Conservation (phyloP, 306 rosid species). For the Fragaria nilgerrensis region DNA sequence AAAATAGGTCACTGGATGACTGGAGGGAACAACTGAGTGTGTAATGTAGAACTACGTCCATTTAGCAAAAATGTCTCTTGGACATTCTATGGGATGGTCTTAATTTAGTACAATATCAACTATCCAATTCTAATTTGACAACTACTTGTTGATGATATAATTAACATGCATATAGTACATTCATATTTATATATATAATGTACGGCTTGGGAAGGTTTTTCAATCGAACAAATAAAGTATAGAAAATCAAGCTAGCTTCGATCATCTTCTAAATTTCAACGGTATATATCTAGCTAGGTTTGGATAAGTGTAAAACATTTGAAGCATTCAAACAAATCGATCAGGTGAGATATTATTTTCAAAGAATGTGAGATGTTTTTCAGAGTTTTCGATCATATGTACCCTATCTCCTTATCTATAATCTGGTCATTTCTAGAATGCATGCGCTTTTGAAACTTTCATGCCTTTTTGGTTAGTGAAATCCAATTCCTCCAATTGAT, state of each 20-base stretch:
- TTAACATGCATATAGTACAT: neutral
- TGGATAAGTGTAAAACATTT: conserved; percentile 9
- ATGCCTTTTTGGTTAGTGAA: neutral
- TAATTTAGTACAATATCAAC: neutral
- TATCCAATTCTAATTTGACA: neutral
- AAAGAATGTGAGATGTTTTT: neutral
- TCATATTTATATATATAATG: neutral
- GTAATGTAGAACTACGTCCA: neutral
- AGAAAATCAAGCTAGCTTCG: neutral
- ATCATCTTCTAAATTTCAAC: neutral
- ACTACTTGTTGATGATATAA: neutral
- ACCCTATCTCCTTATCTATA: neutral
- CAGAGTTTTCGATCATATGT: neutral
- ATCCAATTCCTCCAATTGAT: neutral
- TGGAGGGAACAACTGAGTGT: neutral
- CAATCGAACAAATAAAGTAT: neutral
- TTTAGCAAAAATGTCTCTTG: neutral
- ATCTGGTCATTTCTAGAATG: neutral
- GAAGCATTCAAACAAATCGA: neutral
- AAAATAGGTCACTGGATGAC: neutral
- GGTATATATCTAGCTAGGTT: too few species aligned
- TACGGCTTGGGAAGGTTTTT: neutral
- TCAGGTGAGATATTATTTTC: neutral
- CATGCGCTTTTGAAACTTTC: neutral
- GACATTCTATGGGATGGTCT: neutral